phyloP scores from a whole-genome alignment of 1,284 basidiomycete species.

The Porogramme epimiltina region DNA sequence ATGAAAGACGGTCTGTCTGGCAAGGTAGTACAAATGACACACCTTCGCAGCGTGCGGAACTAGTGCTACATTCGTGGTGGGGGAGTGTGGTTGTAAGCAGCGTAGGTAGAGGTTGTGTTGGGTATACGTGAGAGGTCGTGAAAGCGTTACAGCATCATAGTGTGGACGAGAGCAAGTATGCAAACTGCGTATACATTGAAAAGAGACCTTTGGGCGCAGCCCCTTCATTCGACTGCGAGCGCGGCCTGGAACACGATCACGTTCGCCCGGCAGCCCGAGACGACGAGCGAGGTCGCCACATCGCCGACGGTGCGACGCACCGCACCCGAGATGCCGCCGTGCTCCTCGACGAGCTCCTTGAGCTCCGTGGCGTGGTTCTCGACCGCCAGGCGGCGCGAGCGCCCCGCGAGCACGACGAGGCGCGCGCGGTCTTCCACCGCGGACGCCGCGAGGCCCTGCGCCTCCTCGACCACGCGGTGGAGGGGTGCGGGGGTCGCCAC shows the following conservation, averaged over 20 bases:
- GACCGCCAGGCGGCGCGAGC: conserved; percentile 68
- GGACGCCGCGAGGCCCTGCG: conserved; percentile 21
- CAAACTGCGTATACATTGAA: background rate
- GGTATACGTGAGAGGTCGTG: too few relatives aligned
- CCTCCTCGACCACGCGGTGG: conserved; percentile 45
- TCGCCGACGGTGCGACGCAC: conserved; percentile 84
- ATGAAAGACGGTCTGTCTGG: too few relatives aligned
- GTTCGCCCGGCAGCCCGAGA: conserved; percentile 59
- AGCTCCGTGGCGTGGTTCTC: conserved; percentile 69
- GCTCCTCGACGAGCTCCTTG: conserved; percentile 60
- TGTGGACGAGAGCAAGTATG: background rate
- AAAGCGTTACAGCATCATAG: background rate
- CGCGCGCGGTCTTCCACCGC: conserved; percentile 32
- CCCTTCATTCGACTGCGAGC: conserved; percentile 9
- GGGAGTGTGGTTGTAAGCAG: too few relatives aligned
- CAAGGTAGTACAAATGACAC: too few relatives aligned
- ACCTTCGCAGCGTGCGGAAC: too few relatives aligned
- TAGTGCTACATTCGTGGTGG: too few relatives aligned
- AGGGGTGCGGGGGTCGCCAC: conserved; percentile 55
- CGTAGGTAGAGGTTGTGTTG: too few relatives aligned
- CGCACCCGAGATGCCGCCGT: conserved; percentile 50
- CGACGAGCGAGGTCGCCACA: conserved; percentile 73
- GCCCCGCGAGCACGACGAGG: conserved; percentile 67
- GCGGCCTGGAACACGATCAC: conserved; percentile 75
- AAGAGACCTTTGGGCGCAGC: background rate